phyloP scores from a whole-genome alignment of 768 basidiomycete genomes.

The Gelatoporia subvermispora region DNA sequence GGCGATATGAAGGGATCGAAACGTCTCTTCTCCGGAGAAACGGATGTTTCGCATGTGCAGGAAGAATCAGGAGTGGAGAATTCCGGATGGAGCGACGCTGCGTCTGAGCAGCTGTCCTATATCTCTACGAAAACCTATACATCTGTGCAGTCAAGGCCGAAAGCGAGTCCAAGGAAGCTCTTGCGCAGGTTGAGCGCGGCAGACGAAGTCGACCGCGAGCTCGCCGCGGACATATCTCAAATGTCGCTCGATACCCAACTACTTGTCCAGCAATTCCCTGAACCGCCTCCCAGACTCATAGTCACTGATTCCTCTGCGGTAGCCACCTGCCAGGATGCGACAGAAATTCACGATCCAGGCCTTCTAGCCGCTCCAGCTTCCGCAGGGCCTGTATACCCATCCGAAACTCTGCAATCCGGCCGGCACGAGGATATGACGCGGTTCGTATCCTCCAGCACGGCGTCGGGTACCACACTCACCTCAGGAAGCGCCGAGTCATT shows the following conservation, averaged over 20 bases:
- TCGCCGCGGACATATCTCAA: slow-evolving; percentile 35
- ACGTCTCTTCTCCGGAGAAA: slow-evolving; percentile 65
- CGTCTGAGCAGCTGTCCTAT: too few relatives aligned
- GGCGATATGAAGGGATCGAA: slow-evolving; percentile 72
- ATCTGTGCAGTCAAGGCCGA: background rate
- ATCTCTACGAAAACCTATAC: too few relatives aligned
- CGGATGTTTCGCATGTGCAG: slow-evolving; percentile 43
- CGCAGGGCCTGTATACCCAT: slow-evolving; percentile 36
- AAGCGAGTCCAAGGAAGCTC: slow-evolving; percentile 39
- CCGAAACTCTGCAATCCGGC: slow-evolving; percentile 46
- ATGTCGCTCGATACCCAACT: slow-evolving; percentile 35
- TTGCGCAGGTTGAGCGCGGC: slow-evolving; percentile 33
- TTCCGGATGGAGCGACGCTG: too few relatives aligned
- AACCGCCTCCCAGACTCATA: slow-evolving; percentile 20
- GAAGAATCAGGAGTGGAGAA: too few relatives aligned
- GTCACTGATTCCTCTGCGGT: slow-evolving; percentile 16
- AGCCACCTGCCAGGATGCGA: slow-evolving; percentile 7
- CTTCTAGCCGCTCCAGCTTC: slow-evolving; percentile 13
- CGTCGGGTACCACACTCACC: slow-evolving; percentile 68
- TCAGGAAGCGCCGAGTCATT: slow-evolving; percentile 74
- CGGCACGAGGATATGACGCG: slow-evolving; percentile 76
- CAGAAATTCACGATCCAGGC: slow-evolving; percentile 6
- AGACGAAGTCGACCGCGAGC: slow-evolving; percentile 37
- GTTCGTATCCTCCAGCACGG: slow-evolving; percentile 86
- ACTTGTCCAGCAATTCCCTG: slow-evolving; percentile 26